Conservation (phyloP, 2,329 filamentous ascomycete species). For the Aspergillus sp. region DNA sequence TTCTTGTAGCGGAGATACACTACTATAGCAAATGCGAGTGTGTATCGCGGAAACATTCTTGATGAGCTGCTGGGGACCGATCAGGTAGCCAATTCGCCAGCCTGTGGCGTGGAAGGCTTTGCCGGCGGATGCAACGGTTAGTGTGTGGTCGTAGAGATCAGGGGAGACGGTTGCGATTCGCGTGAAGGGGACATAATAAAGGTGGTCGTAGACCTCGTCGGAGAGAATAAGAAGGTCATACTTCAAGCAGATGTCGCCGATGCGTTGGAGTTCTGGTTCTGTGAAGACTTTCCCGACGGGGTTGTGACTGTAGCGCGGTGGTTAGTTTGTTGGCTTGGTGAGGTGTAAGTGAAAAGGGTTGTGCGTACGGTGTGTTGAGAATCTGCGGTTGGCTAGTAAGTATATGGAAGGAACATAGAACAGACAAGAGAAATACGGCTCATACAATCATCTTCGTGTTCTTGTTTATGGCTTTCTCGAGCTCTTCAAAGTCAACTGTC, state of each 20-base stretch:
- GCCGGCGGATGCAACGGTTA: constrained; percentile 93
- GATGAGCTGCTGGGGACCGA: constrained; percentile 84
- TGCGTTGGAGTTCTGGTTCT: constrained; percentile 75
- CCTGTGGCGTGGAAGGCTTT: constrained; percentile 99
- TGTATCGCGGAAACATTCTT: constrained; percentile 93
- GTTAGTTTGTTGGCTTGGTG: constrained; percentile 11
- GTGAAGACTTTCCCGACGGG: constrained; percentile 96
- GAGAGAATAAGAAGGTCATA: constrained; percentile 92
- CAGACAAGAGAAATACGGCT: background rate
- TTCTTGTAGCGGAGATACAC: constrained; percentile 90
- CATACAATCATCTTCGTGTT: constrained; percentile 93
- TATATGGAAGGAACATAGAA: constrained; percentile 7
- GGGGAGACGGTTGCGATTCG: constrained; percentile 87
- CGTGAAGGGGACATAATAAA: constrained; percentile 95
- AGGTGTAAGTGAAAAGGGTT: no score
- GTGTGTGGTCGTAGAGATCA: constrained; percentile 80
- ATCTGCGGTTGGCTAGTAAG: constrained; percentile 33
- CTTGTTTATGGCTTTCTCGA: constrained; percentile 78
- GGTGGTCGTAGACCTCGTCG: constrained; percentile 89
- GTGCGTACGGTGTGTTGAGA: constrained; percentile 52
- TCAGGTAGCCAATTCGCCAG: constrained; percentile 94
- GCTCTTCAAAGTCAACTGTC: constrained; percentile 79
- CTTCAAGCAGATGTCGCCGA: constrained; percentile 87
- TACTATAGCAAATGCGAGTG: constrained; percentile 93
- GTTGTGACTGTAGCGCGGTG: constrained; percentile 63